A percentile compares a stretch with the other conserved stretches of the same genome.
phyloP scores from a whole-genome alignment of 371 early-diverging fungal species.

The Mucor lusitanicus region DNA sequence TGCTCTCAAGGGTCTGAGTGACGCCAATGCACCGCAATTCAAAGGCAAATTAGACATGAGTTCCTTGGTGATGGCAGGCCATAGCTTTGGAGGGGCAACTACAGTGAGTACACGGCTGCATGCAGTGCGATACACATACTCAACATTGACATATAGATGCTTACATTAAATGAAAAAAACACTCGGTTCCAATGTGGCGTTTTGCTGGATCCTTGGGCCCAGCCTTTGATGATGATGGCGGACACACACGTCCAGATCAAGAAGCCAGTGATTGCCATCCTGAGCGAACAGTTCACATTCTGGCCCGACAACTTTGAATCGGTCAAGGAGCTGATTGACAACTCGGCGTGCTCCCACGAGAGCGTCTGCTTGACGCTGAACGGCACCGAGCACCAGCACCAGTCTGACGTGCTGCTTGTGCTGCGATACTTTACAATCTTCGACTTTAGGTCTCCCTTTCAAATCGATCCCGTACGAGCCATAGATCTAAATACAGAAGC shows the following conservation, averaged over 20 bases:
- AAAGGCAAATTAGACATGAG: conserved; percentile 43
- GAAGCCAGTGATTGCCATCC: conserved; percentile 41
- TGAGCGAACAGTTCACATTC: conserved; percentile 34
- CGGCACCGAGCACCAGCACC: conserved; percentile 27
- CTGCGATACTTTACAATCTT: conserved; percentile 24
- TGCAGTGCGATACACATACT: background rate
- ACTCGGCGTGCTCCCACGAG: conserved; percentile 3
- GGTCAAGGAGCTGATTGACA: conserved; percentile 20
- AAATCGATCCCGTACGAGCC: conserved; percentile 26
- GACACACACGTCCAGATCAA: conserved; percentile 12
- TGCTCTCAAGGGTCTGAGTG: background rate
- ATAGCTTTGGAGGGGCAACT: conserved; percentile 67
- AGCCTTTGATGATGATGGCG: conserved; percentile 28
- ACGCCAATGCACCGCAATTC: conserved; percentile 12
- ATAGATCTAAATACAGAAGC: conserved; percentile 23
- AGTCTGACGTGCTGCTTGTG: conserved; percentile 24
- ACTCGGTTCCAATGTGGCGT: conserved; percentile 40
- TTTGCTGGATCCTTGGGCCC: conserved; percentile 51
- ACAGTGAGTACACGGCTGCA: conserved; percentile 16
- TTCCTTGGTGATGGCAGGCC: conserved; percentile 51
- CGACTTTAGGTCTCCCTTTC: conserved; percentile 28
- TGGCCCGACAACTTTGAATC: conserved; percentile 38
- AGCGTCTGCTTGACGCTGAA: conserved; percentile 14
- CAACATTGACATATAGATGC: conserved; percentile 7
- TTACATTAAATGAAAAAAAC: conserved; percentile 16